Evolutionary conservation across 2,329 filamentous ascomycete genomes (phyloP), one percentile per base, ranked within the genome.

Genomic region (Cadophora luteo-olivacea): DNA sequence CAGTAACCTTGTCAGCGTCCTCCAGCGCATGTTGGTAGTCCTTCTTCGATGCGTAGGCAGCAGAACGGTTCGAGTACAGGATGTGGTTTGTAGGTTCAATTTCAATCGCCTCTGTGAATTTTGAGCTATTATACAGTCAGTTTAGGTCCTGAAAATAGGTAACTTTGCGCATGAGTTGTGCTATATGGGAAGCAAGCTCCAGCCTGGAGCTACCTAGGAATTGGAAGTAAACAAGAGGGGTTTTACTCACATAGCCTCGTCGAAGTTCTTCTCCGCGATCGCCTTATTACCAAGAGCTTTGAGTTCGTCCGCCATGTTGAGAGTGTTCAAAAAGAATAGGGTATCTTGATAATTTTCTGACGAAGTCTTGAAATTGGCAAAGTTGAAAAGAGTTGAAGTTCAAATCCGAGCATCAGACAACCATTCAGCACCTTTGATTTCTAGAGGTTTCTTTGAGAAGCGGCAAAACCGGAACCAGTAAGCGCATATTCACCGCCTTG

Each of bases 281-380:
- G 97, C 94, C 86, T 97, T 97, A 87, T 99, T 99, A 85, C 95
- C 96, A 80, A 96, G 91, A 78, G 94, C 93, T 86, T 99, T 99
- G 78, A 99, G 89, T 88, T 95, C 87, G 81, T 91, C 89, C 75
- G 87, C 88, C 78, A 79, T 79, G 51, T 69, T 72, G n/a, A 49
- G 48, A 48, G 16, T n/a, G 3, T 49, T 19, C 2, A 29, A 25
- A 60, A 33, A 54, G 24, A 16, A 5, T 48, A 22, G 22, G 16
- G 4, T 32, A 49, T 58, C 1, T 24, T 49, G 36, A 7, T 14
- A 22, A 65, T 29, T 29, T 48, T 54, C 24, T 25, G 19, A 12
- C 22, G 3, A 19, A 36, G n/a, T 38, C 29, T 36, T 24, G 29
- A 25, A n/a, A 24, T 14, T 41, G 38, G 22, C 36, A 49, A 49